phyloP scores from a whole-genome alignment of 1,139 yeast species.

The Taphrina populina region DNA sequence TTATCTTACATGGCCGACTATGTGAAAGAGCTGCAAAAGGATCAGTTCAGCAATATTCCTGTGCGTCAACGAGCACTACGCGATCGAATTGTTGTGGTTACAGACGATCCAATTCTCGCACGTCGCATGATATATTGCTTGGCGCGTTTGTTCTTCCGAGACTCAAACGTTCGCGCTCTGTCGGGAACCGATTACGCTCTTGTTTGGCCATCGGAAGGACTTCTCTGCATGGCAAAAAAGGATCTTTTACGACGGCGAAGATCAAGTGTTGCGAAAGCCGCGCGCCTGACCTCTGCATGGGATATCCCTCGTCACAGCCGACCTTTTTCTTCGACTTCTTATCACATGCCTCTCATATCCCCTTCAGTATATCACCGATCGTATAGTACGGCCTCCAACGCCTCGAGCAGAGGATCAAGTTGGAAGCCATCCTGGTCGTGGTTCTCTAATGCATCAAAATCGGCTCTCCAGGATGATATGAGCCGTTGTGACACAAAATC shows the following conservation, averaged over 20 bases:
- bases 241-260: conserved; percentile 13
- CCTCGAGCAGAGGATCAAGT: conserved; percentile 24
- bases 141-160: conserved; percentile 26
- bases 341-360: conserved; percentile 13
- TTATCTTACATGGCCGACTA: conserved; percentile 9
- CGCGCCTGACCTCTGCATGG: conserved; percentile 15
- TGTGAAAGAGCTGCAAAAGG: neutral
- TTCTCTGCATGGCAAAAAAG: conserved; percentile 13
- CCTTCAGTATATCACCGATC: conserved; percentile 25
- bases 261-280: conserved; percentile 20
- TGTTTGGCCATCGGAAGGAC: conserved; percentile 30
- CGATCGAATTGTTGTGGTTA: conserved; percentile 16
- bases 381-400: conserved; percentile 18
- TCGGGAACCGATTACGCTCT: conserved; percentile 21
- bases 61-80: conserved; percentile 10
- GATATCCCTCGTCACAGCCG: conserved; percentile 25
- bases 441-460: conserved; percentile 28
- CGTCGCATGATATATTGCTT: conserved; percentile 24
- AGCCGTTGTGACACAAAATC: conserved; percentile 20
- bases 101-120: conserved; percentile 20
- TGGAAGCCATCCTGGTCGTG: conserved; percentile 34
- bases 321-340: conserved; percentile 4
- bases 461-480: conserved; percentile 11
- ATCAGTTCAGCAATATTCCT: neutral
- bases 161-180: conserved; percentile 15